These are phyloP conservation scores for Alternaria alternata DNA, from an alignment of 2,329 filamentous ascomycete genomes.

Conservation along the genomic window DNA sequence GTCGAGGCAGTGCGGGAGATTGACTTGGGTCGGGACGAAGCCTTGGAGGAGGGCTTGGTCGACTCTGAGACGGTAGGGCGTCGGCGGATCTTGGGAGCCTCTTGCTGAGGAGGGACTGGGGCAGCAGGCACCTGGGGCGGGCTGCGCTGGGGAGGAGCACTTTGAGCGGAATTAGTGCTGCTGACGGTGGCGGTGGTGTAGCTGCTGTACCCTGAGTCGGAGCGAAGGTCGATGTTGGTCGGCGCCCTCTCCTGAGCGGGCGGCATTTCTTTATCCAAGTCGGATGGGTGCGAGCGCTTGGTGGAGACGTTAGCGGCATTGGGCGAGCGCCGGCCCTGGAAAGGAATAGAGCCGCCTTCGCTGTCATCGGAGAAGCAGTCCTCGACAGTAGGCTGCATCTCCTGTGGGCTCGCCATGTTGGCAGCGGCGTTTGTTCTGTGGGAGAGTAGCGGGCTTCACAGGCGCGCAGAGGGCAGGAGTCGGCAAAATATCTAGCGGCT, in stretches of 20 bases:
- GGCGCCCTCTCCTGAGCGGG: conserved; percentile 32
- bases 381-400: conserved; percentile 43
- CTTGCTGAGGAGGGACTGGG: conserved; percentile 28
- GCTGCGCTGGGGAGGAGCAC: conserved; percentile 43
- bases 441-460: conserved; percentile 12
- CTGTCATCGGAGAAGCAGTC: conserved; percentile 55
- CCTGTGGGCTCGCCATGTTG: conserved; percentile 32
- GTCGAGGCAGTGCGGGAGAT: conserved; percentile 35
- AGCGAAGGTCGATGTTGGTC: conserved; percentile 58
- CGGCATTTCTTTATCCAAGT: conserved; percentile 45
- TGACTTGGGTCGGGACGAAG: conserved; percentile 35
- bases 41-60: conserved; percentile 19
- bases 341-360: conserved; percentile 28
- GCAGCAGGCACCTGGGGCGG: conserved; percentile 32
- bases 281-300: conserved; percentile 55
- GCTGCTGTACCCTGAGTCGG: conserved; percentile 70
- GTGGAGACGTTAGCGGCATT: conserved; percentile 60
- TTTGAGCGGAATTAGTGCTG: conserved; percentile 62
- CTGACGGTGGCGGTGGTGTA: conserved; percentile 62
- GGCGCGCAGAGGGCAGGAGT: conserved; percentile 17
- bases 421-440: conserved; percentile 11
- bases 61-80: conserved; percentile 26
- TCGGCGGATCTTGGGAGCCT: conserved; percentile 26
- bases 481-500: conserved; percentile 30
- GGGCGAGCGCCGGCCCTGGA: conserved; percentile 55